phyloP scores from a whole-genome alignment of 1,139 yeast genomes.

The Magnusiomyces ingens region DNA sequence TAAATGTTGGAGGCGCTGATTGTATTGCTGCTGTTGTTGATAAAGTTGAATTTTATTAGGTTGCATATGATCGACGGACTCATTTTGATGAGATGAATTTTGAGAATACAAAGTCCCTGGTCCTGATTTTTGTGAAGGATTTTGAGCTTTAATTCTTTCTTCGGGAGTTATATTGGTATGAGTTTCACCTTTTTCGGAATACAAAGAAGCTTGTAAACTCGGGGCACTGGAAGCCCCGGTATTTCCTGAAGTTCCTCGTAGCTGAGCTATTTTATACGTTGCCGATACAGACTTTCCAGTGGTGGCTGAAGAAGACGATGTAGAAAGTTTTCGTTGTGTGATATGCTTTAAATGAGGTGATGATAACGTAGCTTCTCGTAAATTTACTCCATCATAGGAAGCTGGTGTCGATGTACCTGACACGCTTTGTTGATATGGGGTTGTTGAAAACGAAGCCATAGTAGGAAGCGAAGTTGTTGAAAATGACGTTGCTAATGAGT shows the following conservation, averaged over 20 bases:
- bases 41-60: background rate
- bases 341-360: constrained; percentile 3
- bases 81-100: no score
- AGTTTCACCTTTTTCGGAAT: no score
- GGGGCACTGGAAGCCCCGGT: background rate
- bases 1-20: constrained; percentile 11
- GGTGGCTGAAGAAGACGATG: background rate
- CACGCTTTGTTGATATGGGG: constrained; percentile 9
- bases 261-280: no score
- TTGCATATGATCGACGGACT: no score
- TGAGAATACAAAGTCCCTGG: no score
- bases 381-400: background rate
- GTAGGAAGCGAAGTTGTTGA: constrained; percentile 1
- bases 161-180: no score
- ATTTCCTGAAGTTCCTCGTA: background rate
- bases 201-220: background rate
- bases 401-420: constrained; percentile 6
- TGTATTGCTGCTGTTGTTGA: constrained; percentile 11
- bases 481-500: background rate
- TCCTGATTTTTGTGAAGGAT: no score
- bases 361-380: background rate
- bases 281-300: background rate
- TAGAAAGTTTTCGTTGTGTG: constrained; percentile 2
- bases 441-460: constrained; percentile 5
- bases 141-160: no score